Base-by-base conservation (phyloP, 352 stramenopile genomes). In the Globisporangium cystogenes region DNA sequence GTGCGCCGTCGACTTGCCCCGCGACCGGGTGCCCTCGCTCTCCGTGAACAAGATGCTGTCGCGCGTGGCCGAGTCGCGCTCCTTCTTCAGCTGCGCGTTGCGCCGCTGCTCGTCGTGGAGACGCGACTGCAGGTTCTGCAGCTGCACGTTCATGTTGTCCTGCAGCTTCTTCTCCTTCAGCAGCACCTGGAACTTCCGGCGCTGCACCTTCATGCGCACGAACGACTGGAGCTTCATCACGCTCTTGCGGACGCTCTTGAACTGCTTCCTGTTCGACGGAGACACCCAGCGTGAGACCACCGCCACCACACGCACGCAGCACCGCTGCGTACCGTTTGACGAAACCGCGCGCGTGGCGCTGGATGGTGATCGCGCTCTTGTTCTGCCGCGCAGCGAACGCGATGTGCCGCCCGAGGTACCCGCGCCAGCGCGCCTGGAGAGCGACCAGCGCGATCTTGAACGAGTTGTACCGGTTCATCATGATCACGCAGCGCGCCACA, bases 381-480 rank as follows among this genome's bases (percentile, higher is more conserved):
- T 93, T 86, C 81, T 46, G 86, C 73, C 10, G 67, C 57, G n/a
- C 78, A 80, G 16, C 24, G 41, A 46, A 26, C 0, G 8, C 41
- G 21, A 46, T 4, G 20, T 12, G 41, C 2, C 20, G 8, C 20
- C 12, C 12, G 21, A 16, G 10, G 42, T 85, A 24, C 51, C 83
- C 83, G 61, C 83, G 69, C 73, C 82, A 89, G 21, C 61, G 83
- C 14, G 83, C 83, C 56, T 93, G 83, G 4, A 67, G 55, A 48
- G 68, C 62, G 18, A 80, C 71, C 35, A 92, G 59, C 18, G 81
- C 83, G 15, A 76, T 78, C 24, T 82, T 51, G 59, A 93, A 90
- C n/a, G 75, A 86, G 65, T 86, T 86, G 79, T 90, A 93, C 54
- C 81, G 74, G 36, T 76, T 76, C 83, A 93, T 93, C 8, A 79